Percentiles rank a stretch among this genome's conserved stretches.
Evolutionary conservation across 306 rosid genomes (phyloP).

Genomic region (Trifolium pratense): DNA sequence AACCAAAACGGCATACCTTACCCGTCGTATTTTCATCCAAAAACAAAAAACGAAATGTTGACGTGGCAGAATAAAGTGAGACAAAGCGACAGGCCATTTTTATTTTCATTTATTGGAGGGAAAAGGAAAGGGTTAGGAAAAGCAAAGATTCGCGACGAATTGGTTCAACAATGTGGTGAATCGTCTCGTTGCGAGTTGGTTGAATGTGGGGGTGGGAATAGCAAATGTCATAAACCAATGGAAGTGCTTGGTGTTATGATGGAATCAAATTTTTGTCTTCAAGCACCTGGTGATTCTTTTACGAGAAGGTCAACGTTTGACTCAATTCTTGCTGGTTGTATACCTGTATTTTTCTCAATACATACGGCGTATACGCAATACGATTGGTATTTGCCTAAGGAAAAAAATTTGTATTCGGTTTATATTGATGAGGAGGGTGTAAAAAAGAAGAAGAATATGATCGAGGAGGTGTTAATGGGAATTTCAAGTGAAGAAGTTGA

Average conservation of each 20-base stretch:
- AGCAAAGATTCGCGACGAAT: slow-evolving; percentile 65
- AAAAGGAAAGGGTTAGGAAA: slow-evolving; percentile 62
- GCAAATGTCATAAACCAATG: slow-evolving; percentile 54
- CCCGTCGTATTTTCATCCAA: slow-evolving; percentile 87
- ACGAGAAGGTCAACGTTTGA: slow-evolving; percentile 81
- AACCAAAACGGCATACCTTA: slow-evolving; percentile 79
- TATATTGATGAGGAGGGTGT: slow-evolving; percentile 55
- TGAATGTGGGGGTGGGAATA: slow-evolving; percentile 39
- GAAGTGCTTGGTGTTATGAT: slow-evolving; percentile 56
- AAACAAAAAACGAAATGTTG: slow-evolving; percentile 31
- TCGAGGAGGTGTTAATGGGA: slow-evolving; percentile 56
- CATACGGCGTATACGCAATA: slow-evolving; percentile 86
- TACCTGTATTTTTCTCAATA: slow-evolving; percentile 73
- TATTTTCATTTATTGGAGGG: slow-evolving; percentile 74
- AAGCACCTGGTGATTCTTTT: slow-evolving; percentile 80
- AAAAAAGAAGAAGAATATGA: slow-evolving; percentile 37
- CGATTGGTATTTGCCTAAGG: slow-evolving; percentile 58
- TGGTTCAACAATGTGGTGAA: slow-evolving; percentile 55
- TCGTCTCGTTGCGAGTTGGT: slow-evolving; percentile 53
- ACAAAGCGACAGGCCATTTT: slow-evolving; percentile 43
- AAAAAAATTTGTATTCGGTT: slow-evolving; percentile 50
- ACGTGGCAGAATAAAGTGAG: slow-evolving; percentile 58
- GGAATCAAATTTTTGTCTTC: slow-evolving; percentile 61
- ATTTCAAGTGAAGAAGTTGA: slow-evolving; percentile 44
- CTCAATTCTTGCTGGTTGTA: slow-evolving; percentile 65